phyloP scores from a whole-genome alignment of 2,329 filamentous ascomycete genomes.

The Mycosphaerella sp. region DNA sequence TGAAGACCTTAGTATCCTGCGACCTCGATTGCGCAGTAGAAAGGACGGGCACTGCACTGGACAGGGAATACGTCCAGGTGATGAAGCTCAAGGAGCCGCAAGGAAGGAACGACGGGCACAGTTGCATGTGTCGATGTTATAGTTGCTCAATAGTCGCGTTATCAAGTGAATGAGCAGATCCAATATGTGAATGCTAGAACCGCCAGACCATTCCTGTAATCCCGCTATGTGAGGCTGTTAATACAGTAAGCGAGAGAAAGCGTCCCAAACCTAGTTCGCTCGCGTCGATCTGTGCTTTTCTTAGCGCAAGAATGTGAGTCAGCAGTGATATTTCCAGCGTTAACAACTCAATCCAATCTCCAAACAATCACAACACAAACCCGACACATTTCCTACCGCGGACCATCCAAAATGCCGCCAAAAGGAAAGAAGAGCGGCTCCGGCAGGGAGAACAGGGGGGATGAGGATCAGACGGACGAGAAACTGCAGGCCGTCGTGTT shows the following conservation, averaged over 20 bases:
- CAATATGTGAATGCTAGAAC: neutral
- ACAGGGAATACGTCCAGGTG: conserved; percentile 4
- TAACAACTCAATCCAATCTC: neutral
- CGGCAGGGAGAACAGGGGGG: conserved; percentile 36
- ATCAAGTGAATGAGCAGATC: neutral
- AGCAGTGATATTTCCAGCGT: neutral
- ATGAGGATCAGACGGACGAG: conserved; percentile 55
- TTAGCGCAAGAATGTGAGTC: neutral
- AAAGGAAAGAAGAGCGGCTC: conserved; percentile 40
- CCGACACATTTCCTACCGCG: neutral
- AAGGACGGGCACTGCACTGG: neutral
- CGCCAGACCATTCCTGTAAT: neutral
- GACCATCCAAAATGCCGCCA: conserved; percentile 38
- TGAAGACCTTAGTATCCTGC: neutral
- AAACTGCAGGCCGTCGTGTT: conserved; percentile 65
- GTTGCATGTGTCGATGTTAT: neutral
- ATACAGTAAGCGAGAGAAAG: too few species aligned
- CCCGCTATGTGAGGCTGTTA: neutral
- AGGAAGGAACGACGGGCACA: conserved; percentile 1
- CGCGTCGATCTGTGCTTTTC: neutral
- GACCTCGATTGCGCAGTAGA: neutral
- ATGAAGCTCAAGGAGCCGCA: conserved; percentile 12
- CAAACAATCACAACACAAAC: neutral
- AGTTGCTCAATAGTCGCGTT: neutral
- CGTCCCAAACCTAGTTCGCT: too few species aligned